phyloP scores from a whole-genome alignment of 1,139 yeast species.

The Hyphopichia wangnamkhiaoensis region DNA sequence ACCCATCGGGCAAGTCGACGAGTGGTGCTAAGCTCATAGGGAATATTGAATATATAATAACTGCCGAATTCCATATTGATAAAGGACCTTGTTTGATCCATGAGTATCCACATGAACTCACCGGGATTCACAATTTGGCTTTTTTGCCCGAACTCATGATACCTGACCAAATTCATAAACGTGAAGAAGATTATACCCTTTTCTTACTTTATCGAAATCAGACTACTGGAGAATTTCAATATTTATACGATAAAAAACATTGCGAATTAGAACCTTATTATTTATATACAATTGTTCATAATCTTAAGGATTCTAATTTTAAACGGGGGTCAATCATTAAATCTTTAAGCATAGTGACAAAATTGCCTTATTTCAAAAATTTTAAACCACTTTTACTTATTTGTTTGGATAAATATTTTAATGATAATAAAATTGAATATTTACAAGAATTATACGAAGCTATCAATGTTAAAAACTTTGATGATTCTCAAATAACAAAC shows the following conservation, averaged over 20 bases:
- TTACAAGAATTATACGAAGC: slow-evolving; percentile 33
- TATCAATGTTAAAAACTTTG: slow-evolving; percentile 36
- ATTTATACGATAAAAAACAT: slow-evolving; percentile 28
- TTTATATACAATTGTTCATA: slow-evolving; percentile 58
- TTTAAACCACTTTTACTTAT: slow-evolving; percentile 59
- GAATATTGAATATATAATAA: slow-evolving; percentile 46
- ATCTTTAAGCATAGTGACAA: slow-evolving; percentile 55
- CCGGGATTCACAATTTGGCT: slow-evolving; percentile 41
- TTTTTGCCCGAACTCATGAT: slow-evolving; percentile 60
- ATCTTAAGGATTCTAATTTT: slow-evolving; percentile 44
- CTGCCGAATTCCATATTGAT: slow-evolving; percentile 61
- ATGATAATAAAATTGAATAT: slow-evolving; percentile 20
- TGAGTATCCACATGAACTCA: slow-evolving; percentile 49
- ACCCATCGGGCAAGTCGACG: no score
- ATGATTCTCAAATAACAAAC: slow-evolving; percentile 20
- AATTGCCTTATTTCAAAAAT: slow-evolving; percentile 52
- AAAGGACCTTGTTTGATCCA: slow-evolving; percentile 53
- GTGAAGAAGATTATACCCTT: slow-evolving; percentile 62
- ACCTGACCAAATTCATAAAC: slow-evolving; percentile 62
- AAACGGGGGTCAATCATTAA: slow-evolving; percentile 60
- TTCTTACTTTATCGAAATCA: slow-evolving; percentile 49
- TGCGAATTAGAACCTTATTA: slow-evolving; percentile 49
- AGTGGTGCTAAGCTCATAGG: background rate
- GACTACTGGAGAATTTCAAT: slow-evolving; percentile 43
- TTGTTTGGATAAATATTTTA: slow-evolving; percentile 51